Evolutionary conservation across 176 grass and related monocot species (phyloP).

Genomic region (Pontederia paniculata): DNA sequence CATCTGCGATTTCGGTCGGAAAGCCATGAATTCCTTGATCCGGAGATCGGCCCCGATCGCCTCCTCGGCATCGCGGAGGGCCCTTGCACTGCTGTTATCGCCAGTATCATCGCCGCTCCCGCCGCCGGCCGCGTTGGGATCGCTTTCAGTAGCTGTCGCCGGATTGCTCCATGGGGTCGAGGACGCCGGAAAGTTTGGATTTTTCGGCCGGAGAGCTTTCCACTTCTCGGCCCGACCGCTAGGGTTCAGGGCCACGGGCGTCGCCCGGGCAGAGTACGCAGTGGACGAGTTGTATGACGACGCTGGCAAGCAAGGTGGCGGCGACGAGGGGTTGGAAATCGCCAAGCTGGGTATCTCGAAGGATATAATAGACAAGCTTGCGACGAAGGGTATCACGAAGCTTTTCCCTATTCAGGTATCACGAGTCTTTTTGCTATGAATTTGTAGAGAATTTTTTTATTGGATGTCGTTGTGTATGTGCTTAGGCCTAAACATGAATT

Average conservation of each 20-base stretch:
- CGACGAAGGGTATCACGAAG: conserved; percentile 53
- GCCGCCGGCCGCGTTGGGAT: neutral
- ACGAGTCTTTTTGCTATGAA: neutral
- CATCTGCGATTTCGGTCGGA: neutral
- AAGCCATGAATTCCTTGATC: conserved; percentile 47
- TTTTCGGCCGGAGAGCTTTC: conserved; percentile 27
- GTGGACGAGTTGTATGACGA: conserved; percentile 30
- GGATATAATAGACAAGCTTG: conserved; percentile 53
- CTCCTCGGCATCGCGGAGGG: conserved; percentile 29
- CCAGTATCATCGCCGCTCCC: neutral
- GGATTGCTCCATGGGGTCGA: neutral
- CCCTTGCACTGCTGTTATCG: conserved; percentile 24
- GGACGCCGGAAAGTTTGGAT: neutral
- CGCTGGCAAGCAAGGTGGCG: conserved; percentile 12
- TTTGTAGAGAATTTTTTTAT: no score
- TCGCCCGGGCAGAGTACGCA: conserved; percentile 15
- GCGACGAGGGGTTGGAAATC: conserved; percentile 52
- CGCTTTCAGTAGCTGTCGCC: neutral
- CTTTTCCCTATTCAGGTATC: conserved; percentile 87
- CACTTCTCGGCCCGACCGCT: conserved; percentile 28
- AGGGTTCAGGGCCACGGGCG: conserved; percentile 28
- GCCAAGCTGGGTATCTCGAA: conserved; percentile 63
- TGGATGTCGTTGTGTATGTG: no score
- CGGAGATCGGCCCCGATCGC: conserved; percentile 32
- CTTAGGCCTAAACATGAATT: no score